phyloP scores from a whole-genome alignment of 2,329 filamentous ascomycete genomes.

The Colletotrichum siamense region DNA sequence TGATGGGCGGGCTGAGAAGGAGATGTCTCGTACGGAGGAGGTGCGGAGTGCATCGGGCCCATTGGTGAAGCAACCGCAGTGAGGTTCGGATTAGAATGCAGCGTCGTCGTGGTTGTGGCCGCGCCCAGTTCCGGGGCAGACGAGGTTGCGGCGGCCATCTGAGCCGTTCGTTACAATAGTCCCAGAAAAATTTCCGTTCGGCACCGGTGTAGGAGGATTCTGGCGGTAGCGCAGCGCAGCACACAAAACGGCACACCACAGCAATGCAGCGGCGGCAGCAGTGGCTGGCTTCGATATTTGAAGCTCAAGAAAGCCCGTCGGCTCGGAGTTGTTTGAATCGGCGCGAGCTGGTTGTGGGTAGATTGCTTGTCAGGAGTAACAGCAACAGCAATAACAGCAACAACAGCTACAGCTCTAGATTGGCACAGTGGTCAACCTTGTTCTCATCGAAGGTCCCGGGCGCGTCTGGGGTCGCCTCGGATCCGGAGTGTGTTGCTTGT shows the following conservation, averaged over 20 bases:
- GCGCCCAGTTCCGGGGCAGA: slow-evolving; percentile 12
- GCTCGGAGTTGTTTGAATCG: neutral
- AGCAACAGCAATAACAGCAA: neutral
- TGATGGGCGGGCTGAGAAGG: slow-evolving; percentile 12
- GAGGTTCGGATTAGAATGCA: slow-evolving; percentile 5
- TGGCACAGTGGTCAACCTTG: neutral
- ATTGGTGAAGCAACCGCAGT: neutral
- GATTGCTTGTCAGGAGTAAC: neutral
- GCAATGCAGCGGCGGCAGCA: slow-evolving; percentile 1
- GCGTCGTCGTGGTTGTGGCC: slow-evolving; percentile 1
- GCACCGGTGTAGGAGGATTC: neutral
- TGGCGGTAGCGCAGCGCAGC: neutral
- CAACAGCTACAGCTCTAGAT: slow-evolving; percentile 13
- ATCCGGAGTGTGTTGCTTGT: slow-evolving; percentile 6
- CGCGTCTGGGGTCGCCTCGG: slow-evolving; percentile 3
- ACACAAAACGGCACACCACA: slow-evolving; percentile 6
- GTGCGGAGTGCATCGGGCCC: neutral
- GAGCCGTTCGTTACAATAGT: neutral
- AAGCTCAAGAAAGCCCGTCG: slow-evolving; percentile 1
- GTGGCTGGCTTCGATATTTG: slow-evolving; percentile 1
- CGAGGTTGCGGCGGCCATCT: slow-evolving; percentile 13
- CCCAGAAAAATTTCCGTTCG: slow-evolving; percentile 7
- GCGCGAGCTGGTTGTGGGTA: neutral
- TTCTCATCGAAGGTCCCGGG: slow-evolving; percentile 4
- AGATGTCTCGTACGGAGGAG: slow-evolving; percentile 11